Percentiles rank a stretch among this genome's conserved stretches.
phyloP scores from a whole-genome alignment of 768 basidiomycete species.

The Tricholoma sp. region DNA sequence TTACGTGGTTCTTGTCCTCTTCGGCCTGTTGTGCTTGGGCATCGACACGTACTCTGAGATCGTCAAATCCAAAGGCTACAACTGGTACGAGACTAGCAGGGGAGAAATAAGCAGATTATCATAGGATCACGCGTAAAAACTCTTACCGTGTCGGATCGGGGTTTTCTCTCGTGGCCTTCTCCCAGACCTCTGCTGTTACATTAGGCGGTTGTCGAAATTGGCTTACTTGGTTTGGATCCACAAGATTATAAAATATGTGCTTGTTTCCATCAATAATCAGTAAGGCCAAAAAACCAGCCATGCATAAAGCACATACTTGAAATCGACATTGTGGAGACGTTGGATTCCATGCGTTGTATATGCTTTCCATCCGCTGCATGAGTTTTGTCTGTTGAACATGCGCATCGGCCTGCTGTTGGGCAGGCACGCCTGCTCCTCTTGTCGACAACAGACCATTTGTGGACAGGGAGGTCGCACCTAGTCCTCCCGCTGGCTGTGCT shows the following conservation, averaged over 20 bases:
- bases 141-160: slow-evolving; percentile 75
- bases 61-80: slow-evolving; percentile 77
- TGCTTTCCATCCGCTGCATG: slow-evolving; percentile 53
- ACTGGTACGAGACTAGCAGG: slow-evolving; percentile 68
- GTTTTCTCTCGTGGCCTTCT: slow-evolving; percentile 74
- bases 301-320: slow-evolving; percentile 43
- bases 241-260: slow-evolving; percentile 84
- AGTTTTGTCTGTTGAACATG: slow-evolving; percentile 53
- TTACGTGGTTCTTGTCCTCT: slow-evolving; percentile 63
- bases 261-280: slow-evolving; percentile 19
- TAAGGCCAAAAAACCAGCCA: background rate
- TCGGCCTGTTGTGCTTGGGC: slow-evolving; percentile 65
- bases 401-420: slow-evolving; percentile 52
- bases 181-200: slow-evolving; percentile 73
- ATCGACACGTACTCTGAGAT: slow-evolving; percentile 72
- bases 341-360: slow-evolving; percentile 71
- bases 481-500: slow-evolving; percentile 10
- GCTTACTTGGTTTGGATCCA: slow-evolving; percentile 61
- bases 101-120: background rate
- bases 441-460: slow-evolving; percentile 33
- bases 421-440: slow-evolving; percentile 27
- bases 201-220: slow-evolving; percentile 71
- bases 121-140: background rate
- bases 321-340: slow-evolving; percentile 67
- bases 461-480: slow-evolving; percentile 27